Evolutionary conservation across 371 early-diverging fungal species (phyloP), one percentile per base, ranked within the genome.

Genomic region (Mucor lusitanicus): DNA sequence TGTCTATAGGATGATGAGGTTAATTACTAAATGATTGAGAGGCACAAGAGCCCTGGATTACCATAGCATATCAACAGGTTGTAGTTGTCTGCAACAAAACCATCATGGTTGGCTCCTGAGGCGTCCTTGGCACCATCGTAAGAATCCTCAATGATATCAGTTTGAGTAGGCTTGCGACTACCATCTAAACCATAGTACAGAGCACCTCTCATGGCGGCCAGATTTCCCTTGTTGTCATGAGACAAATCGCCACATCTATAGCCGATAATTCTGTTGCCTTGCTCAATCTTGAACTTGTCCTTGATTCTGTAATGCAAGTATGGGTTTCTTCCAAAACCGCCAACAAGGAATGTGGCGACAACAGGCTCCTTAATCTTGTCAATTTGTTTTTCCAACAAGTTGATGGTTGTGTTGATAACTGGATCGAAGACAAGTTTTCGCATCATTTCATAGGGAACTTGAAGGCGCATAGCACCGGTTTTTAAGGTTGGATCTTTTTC

Each of bases 341-440:
- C 69, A 33, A 68, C 58, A 11, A 68, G 28, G 27, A 66, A 68
- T 3, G 66, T 69, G 13, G 59, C 42, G 7, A 7, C 21, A 30
- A 65, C 50, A 17, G 30, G 15, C 12, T 32, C 28, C 13, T 55
- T 61, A 0, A 63, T 50, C 40, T 61, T 55, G 23, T 23, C 44
- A 5, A 73, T 42, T 23, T 73, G 73, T 3, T 21, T 19, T 11
- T 44, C 35, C 12, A 73, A 33, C 19, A 71, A n/a, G 3, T 27
- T 35, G 0, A 71, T 8, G 37, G 66, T 67, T 27, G 39, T 54
- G 12, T 56, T 35, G 17, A 71, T 21, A 5, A 71, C 42, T 6
- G 63, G 68, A n/a, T 67, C 72, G 42, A 74, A 74, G 1, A 74
- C 50, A 7, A 13, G 2, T 23, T 71, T 60, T 3, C 17, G 7